Evolutionary conservation across 352 stramenopile genomes (phyloP).

Genomic region (Phytopythium aichiense): DNA sequence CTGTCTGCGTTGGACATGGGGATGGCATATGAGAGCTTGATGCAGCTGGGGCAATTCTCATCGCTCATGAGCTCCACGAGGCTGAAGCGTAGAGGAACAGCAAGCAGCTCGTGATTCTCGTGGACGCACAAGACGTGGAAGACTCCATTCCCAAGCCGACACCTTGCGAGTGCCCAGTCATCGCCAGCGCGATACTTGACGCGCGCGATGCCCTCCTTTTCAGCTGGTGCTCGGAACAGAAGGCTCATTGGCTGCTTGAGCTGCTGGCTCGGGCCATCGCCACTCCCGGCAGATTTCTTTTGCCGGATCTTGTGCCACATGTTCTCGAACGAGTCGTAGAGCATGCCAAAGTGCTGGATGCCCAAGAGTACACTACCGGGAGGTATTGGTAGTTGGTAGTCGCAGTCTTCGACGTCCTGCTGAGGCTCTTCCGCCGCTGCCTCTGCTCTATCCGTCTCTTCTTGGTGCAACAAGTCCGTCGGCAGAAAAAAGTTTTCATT

Average conservation of each 20-base stretch:
- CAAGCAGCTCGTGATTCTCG: slow-evolving; percentile 10
- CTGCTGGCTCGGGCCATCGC: slow-evolving; percentile 6
- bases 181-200: slow-evolving; percentile 36
- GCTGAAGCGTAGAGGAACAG: slow-evolving; percentile 43
- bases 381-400: slow-evolving; percentile 23
- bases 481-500: slow-evolving; percentile 4
- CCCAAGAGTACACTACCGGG: slow-evolving; percentile 51
- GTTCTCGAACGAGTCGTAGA: slow-evolving; percentile 60
- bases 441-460: not conserved
- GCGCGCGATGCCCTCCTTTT: slow-evolving; percentile 30
- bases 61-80: slow-evolving; percentile 41
- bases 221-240: slow-evolving; percentile 41
- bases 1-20: not conserved
- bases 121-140: slow-evolving; percentile 22
- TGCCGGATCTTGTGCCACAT: slow-evolving; percentile 65
- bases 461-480: not conserved
- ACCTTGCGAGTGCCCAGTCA: slow-evolving; percentile 31
- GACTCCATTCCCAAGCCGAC: slow-evolving; percentile 28
- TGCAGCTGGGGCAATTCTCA: slow-evolving; percentile 37
- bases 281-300: slow-evolving; percentile 22
- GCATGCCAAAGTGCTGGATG: slow-evolving; percentile 56
- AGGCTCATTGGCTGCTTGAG: slow-evolving; percentile 42
- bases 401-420: not conserved
- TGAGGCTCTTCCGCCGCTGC: not conserved
- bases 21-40: slow-evolving; percentile 24